These are phyloP conservation scores for Westerdykella sp. DNA, from an alignment of 2,329 filamentous ascomycete genomes.

Conservation along the genomic window DNA sequence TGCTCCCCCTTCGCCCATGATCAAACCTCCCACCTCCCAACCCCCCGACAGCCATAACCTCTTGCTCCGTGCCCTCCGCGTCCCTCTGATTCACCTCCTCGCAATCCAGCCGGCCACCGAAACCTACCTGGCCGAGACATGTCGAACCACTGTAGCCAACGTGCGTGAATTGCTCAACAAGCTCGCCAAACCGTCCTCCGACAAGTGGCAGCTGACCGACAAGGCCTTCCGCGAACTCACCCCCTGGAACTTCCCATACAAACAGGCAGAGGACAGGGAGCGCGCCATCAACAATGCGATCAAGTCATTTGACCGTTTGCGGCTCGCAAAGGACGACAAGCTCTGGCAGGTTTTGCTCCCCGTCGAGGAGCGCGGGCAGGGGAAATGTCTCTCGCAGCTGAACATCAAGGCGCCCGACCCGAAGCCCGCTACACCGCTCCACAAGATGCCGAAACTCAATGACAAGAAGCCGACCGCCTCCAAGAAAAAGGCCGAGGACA, in stretches of 20 bases:
- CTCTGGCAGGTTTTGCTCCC: constrained; percentile 58
- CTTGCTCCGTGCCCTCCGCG: constrained; percentile 39
- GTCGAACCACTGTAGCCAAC: constrained; percentile 23
- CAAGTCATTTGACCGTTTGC: constrained; percentile 56
- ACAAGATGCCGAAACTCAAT: constrained; percentile 37
- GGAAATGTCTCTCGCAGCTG: constrained; percentile 54
- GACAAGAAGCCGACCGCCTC: constrained; percentile 38
- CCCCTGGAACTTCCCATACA: constrained; percentile 56
- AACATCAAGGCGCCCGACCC: constrained; percentile 43
- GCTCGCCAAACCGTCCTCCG: constrained; percentile 47
- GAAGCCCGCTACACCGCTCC: constrained; percentile 30
- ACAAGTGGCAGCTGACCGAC: constrained; percentile 47
- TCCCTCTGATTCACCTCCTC: constrained; percentile 48
- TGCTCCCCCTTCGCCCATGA: constrained; percentile 32
- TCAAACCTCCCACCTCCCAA: constrained; percentile 38
- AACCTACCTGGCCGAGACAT: constrained; percentile 27
- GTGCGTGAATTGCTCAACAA: constrained; percentile 39
- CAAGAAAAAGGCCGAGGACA: constrained; percentile 44
- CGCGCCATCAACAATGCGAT: constrained; percentile 57
- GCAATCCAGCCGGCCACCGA: constrained; percentile 37
- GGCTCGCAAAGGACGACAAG: constrained; percentile 54
- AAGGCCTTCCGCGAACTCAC: constrained; percentile 57
- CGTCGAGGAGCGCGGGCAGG: constrained; percentile 55
- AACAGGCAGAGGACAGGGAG: constrained; percentile 49
- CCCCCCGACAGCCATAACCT: constrained; percentile 29